These are phyloP conservation scores for Ascoidea tarda DNA, from an alignment of 805 yeast genomes.

Conservation along the genomic window DNA sequence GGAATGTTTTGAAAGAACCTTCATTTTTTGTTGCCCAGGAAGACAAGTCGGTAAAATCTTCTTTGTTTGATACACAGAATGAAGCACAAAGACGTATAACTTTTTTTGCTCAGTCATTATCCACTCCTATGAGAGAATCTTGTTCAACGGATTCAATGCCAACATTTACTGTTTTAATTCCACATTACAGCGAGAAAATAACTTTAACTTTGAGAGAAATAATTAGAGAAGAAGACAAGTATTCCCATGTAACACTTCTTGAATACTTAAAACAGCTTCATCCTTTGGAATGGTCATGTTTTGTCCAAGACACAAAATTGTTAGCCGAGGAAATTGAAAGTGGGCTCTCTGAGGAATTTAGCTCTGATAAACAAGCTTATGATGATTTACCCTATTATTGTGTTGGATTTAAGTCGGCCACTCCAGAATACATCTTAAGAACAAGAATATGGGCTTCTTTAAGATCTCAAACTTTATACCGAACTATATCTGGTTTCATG, in stretches of 20 bases:
- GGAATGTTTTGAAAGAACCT: slow-evolving; percentile 47
- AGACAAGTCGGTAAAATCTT: slow-evolving; percentile 49
- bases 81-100: slow-evolving; percentile 79
- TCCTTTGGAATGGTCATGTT: slow-evolving; percentile 56
- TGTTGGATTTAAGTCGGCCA: slow-evolving; percentile 48
- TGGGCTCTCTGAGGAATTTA: slow-evolving; percentile 23
- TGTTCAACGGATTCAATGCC: slow-evolving; percentile 59
- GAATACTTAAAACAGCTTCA: slow-evolving; percentile 57
- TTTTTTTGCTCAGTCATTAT: slow-evolving; percentile 79
- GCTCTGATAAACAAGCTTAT: slow-evolving; percentile 17
- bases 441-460: slow-evolving; percentile 70
- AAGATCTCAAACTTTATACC: slow-evolving; percentile 57
- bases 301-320: slow-evolving; percentile 51
- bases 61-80: slow-evolving; percentile 43
- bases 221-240: slow-evolving; percentile 51
- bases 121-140: slow-evolving; percentile 75
- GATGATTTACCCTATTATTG: slow-evolving; percentile 45
- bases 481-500: slow-evolving; percentile 65
- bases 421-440: slow-evolving; percentile 42
- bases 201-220: slow-evolving; percentile 64
- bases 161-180: slow-evolving; percentile 68
- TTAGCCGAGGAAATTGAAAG: slow-evolving; percentile 35
- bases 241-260: slow-evolving; percentile 44
- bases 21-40: slow-evolving; percentile 71
- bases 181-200: slow-evolving; percentile 80